Evolutionary conservation across 768 basidiomycete species (phyloP).

Genomic region (Suillus bovinus): DNA sequence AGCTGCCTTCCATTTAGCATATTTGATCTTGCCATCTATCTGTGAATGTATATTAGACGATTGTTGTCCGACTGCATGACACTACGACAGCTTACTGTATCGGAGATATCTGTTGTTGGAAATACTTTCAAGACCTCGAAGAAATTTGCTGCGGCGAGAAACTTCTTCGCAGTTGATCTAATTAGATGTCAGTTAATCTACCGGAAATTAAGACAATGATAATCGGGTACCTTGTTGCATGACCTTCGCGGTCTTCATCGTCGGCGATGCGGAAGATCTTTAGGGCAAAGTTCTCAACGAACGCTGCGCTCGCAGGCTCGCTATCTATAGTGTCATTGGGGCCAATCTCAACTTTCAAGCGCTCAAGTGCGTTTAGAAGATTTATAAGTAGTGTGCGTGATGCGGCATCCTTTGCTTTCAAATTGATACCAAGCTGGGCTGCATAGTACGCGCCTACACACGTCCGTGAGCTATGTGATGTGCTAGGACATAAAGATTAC

Average conservation of each 20-base stretch:
- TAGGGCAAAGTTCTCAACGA: slow-evolving; percentile 93
- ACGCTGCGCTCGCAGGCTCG: slow-evolving; percentile 82
- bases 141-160: slow-evolving; percentile 93
- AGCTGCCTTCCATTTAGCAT: slow-evolving; percentile 97
- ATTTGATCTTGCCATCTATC: slow-evolving; percentile 87
- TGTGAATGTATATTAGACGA: slow-evolving; percentile 31
- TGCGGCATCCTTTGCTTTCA: slow-evolving; percentile 63
- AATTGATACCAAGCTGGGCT: slow-evolving; percentile 79
- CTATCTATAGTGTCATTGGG: slow-evolving; percentile 79
- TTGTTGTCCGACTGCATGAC: not conserved
- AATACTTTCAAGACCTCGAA: slow-evolving; percentile 86
- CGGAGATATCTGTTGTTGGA: slow-evolving; percentile 55
- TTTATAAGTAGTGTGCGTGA: slow-evolving; percentile 71
- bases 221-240: slow-evolving; percentile 63
- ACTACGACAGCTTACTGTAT: slow-evolving; percentile 46
- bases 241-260: slow-evolving; percentile 82
- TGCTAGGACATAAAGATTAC: slow-evolving; percentile 16
- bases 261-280: slow-evolving; percentile 89
- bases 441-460: slow-evolving; percentile 86
- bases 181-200: slow-evolving; percentile 10
- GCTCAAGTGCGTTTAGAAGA: slow-evolving; percentile 78
- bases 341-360: slow-evolving; percentile 74
- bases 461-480: slow-evolving; percentile 1
- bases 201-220: slow-evolving; percentile 1
- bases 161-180: slow-evolving; percentile 91